A percentile compares a stretch with the other conserved stretches of the same genome.
Evolutionary conservation across 2,329 filamentous ascomycete species (phyloP).

Genomic region (Colletotrichum noveboracense): DNA sequence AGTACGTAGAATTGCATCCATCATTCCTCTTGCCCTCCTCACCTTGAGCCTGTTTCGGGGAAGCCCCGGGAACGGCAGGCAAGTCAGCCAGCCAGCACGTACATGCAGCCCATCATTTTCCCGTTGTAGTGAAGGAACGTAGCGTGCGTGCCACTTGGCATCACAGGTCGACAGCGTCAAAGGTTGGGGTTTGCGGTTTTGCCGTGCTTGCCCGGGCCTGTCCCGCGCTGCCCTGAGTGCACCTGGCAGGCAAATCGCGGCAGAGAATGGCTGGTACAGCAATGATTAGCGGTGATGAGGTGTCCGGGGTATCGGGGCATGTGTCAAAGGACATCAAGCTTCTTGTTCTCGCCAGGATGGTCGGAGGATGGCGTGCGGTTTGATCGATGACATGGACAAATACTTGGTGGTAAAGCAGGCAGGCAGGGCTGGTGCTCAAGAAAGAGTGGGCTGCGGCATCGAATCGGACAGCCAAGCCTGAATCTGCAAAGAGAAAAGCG

Average conservation of each 20-base stretch:
- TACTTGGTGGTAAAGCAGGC: not conserved
- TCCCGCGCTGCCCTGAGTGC: not conserved
- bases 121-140: not conserved
- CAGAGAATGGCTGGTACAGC: not conserved
- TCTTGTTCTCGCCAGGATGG: not conserved
- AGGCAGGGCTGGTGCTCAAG: not conserved
- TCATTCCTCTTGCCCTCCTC: not conserved
- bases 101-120: conserved; percentile 10
- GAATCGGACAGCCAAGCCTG: conserved; percentile 13
- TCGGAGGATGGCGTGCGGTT: not conserved
- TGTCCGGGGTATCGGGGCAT: not conserved
- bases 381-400: conserved; percentile 10
- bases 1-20: conserved; percentile 17
- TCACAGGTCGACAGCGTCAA: not conserved
- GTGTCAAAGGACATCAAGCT: not conserved
- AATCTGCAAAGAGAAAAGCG: conserved; percentile 15
- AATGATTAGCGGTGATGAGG: not conserved
- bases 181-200: not conserved
- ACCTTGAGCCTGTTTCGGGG: not conserved
- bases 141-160: not conserved
- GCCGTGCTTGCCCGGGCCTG: not conserved
- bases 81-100: not conserved
- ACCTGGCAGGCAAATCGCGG: not conserved
- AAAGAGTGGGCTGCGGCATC: not conserved
- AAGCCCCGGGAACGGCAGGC: not conserved